Percentiles rank a stretch among this genome's conserved stretches.
These are phyloP conservation scores for Plenodomus lindquistii DNA, from an alignment of 2,329 filamentous ascomycete species.

Conservation along the genomic window DNA sequence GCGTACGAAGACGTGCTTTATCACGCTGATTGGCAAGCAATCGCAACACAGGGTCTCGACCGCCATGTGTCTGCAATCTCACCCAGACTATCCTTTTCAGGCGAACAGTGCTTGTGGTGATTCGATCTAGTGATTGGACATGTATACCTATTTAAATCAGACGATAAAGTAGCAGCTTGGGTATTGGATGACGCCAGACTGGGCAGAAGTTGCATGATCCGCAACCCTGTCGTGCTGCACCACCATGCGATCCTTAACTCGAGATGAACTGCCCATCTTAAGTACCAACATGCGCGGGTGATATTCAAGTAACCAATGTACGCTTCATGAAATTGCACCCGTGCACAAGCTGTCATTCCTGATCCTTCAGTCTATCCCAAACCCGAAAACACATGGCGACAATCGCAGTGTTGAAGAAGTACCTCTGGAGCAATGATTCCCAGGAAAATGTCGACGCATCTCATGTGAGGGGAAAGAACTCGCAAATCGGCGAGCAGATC, in stretches of 20 bases:
- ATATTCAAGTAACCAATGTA: neutral
- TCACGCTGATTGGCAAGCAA: no score
- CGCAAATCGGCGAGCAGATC: conserved; percentile 27
- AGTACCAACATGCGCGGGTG: neutral
- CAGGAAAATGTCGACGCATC: neutral
- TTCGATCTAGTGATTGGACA: no score
- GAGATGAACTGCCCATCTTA: neutral
- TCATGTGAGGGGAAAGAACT: neutral
- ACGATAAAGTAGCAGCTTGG: no score
- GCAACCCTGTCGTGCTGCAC: neutral
- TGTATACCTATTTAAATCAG: no score
- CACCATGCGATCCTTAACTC: neutral
- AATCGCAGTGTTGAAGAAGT: neutral
- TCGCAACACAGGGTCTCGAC: no score
- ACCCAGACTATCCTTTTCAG: no score
- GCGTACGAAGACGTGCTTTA: no score
- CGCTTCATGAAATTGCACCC: no score
- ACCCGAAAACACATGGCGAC: neutral
- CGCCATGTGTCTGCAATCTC: no score
- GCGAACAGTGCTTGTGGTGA: no score
- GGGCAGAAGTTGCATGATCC: neutral
- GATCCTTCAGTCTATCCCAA: neutral
- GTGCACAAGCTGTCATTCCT: neutral
- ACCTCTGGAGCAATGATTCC: neutral
- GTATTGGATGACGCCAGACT: neutral